Base-by-base conservation (phyloP, 2,329 filamentous ascomycete species). In the Ceratocystis cubensis region DNA sequence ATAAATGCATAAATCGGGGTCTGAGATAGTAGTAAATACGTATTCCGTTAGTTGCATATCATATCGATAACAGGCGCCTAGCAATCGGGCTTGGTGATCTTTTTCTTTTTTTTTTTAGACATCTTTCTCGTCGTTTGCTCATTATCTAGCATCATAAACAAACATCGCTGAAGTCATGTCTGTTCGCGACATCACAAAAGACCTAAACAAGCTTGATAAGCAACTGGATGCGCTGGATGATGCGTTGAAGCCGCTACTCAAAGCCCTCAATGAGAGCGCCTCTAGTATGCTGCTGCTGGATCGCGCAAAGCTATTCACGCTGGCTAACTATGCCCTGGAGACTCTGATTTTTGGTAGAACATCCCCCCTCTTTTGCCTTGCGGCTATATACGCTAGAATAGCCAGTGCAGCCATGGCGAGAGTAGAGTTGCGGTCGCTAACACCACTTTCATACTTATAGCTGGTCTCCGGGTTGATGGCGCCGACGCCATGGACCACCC, bases 261-360 rank as follows among this genome's bases (percentile, higher is more conserved):
- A 80, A 45, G 81, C 81, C 63, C 77, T 96, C 56, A 79, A 84
- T 63, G 84, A 87, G 50, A 83, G 84, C 66, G 85, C 90, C 4
- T 86, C 85, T 66, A 91, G 91, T 73, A 81, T 97, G 33, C 92
- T 93, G 1, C 81, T 97, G n/a, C 81, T 99, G 69, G 93, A 97
- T 79, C 92, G 91, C 78, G 91, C 94, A 6, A 96, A 97, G 77
- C 85, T 96, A 68, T 91, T 95, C 74, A 87, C 94, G n/a, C 80
- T 96, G 22, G 81, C 87, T 64, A 88, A 91, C 20, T 99, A 97
- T 75, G 84, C 92, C 0, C 87, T 99, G 69, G 93, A 97, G 73
- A 95, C 92, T 0, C 79, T 96, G 8, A 78, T 99, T 6, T 97
- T 96, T 76, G 88, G 89, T 91, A 76, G 69, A 7, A 53, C 20